These are phyloP conservation scores for Boletus reticulatus DNA, from an alignment of 768 basidiomycete species.

Conservation along the genomic window DNA sequence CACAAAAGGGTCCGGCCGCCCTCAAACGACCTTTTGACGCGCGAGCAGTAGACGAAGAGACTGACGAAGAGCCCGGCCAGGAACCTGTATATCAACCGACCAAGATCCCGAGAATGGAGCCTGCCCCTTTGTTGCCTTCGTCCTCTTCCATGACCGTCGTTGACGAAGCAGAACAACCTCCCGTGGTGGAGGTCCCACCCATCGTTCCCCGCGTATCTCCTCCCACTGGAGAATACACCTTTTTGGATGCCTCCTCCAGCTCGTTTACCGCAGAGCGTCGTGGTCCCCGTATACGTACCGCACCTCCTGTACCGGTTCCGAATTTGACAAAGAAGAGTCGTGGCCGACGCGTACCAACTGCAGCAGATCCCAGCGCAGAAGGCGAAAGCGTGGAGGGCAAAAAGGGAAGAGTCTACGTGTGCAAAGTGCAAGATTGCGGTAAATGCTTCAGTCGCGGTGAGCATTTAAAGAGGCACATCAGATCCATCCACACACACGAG, in stretches of 20 bases:
- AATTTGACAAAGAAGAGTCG: conserved; percentile 80
- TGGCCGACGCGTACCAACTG: conserved; percentile 71
- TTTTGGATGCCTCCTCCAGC: conserved; percentile 35
- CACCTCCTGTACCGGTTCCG: conserved; percentile 68
- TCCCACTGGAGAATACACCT: conserved; percentile 33
- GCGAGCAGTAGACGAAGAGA: conserved; percentile 35
- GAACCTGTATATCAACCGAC: conserved; percentile 15
- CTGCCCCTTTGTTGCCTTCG: conserved; percentile 18
- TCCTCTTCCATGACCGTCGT: conserved; percentile 31
- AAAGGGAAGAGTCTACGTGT: conserved; percentile 48
- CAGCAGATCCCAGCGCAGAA: conserved; percentile 25
- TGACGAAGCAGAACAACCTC: conserved; percentile 19
- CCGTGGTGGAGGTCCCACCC: conserved; percentile 5
- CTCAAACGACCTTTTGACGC: conserved; percentile 36
- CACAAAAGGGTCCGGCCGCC: conserved; percentile 16
- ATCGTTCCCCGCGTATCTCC: conserved; percentile 21
- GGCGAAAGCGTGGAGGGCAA: conserved; percentile 28
- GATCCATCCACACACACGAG: conserved; percentile 73
- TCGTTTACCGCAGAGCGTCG: conserved; percentile 40
- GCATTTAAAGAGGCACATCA: conserved; percentile 73
- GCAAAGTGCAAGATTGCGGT: conserved; percentile 66
- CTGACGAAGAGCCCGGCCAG: conserved; percentile 30
- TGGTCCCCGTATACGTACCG: conserved; percentile 49
- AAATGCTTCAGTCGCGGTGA: conserved; percentile 74
- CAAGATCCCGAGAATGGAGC: conserved; percentile 32